Evolutionary conservation across 1,284 basidiomycete genomes (phyloP), one percentile per base, ranked within the genome.

Genomic region (Cryptococcus sp.): DNA sequence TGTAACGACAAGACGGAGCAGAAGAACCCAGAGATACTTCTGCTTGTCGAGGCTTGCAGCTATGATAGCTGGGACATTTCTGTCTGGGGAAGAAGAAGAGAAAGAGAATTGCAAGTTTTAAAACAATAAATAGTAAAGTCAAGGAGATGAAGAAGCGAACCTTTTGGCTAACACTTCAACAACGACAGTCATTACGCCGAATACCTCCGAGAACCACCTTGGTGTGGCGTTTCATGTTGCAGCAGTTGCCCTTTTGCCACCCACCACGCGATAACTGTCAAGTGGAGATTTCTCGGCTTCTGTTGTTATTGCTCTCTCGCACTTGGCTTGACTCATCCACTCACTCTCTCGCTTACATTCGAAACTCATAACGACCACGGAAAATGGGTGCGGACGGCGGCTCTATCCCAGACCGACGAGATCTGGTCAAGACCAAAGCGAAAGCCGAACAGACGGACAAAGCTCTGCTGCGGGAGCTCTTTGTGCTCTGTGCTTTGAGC

Each of bases 401-500:
- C 43, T 78, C 76, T 2, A 77, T 80, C 51, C 78, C 78, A 17
- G 75, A 79, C 58, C 65, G 78, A 54, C 60, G 75, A 16, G 78
- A 80, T 61, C 68, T 80, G 23, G 78, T 80, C 29, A 74, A 67
- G 68, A 78, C 73, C 19, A 76, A 75, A 51, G 72, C 70, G 13
- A 74, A 75, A 54, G 59, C 66, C 0, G 69, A 87, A 82, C 86
- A 87, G 47, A 89, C 91, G 67, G 91, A 88, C 77, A 87, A 89
- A 5, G 91, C 91, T 66, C 86, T 93, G 66, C 85, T 87, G 29
- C 83, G 87, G 34, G 91, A 91, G n/a, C 82, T 85, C 52, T 96
- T 90, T 91, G 85, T 89, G 64, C 91, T 88, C 70, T 96, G 93
- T 73, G 91, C 93, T 10, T 81, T 97, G 3, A 95, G 91, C 46